Evolutionary conservation across 495 filamentous ascomycete species (phyloP), one percentile per base, ranked within the genome.

Genomic region (Xylona heveae): DNA sequence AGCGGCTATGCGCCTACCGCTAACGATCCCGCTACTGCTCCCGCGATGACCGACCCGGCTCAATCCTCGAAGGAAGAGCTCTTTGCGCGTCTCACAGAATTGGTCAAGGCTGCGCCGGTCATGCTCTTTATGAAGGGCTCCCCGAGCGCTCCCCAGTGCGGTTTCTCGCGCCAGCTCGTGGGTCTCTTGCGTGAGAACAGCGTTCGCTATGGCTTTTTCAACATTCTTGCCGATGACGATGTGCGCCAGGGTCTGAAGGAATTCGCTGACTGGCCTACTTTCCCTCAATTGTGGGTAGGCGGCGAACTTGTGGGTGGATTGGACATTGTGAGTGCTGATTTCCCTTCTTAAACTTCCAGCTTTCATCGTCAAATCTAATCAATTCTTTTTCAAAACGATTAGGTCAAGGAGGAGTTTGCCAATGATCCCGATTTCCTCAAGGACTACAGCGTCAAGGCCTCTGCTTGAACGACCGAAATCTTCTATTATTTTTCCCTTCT

Each of bases 111-210:
- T 3, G 88, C 90, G 19, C 81, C 83, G 3, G 85, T 95, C 13
- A 94, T 95, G 88, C 63, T 97, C 34, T 97, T 97, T 57, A 80
- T 82, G 73, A 82, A 80, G 51, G 79, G 88, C 21, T 92, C 90
- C 1, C 88, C 88, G 0, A 78, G 71, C 41, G 64, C 69, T 35
- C 88, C 88, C 5, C 82, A 94, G 54, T 97, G 88, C 49, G 88
- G 88, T 2, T 97, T 94, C 58, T 88, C 78, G 39, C 64, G 84
- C 33, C 81, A 93, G 55, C 48, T 91, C 23, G 90, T 95, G 10
- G 68, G 59, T 2, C 61, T 95, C 22, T 55, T 95, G 35, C 69
- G 88, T 35, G 83, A 93, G 58, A 68, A 74, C 37, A 73, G 74
- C 31, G 75, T 99, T 23, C 77, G 85, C 48, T 99, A 95, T 53